These are phyloP conservation scores for Dryadomyces sulphureus DNA, from an alignment of 2,329 filamentous ascomycete genomes.

Conservation along the genomic window DNA sequence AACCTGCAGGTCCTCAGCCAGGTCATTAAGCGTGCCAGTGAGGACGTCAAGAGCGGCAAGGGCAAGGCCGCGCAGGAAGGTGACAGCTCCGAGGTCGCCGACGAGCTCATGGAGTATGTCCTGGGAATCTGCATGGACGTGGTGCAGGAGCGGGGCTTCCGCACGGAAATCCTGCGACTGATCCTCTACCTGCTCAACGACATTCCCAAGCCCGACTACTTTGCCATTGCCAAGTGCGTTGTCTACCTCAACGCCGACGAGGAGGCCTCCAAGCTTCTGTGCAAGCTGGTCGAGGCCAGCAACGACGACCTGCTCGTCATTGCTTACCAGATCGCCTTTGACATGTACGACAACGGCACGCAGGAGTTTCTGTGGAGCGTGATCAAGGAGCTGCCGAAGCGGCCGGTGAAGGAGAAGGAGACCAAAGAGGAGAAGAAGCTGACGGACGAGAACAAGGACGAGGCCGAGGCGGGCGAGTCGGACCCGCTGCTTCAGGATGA, in stretches of 20 bases:
- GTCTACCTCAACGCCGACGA: conserved; percentile 89
- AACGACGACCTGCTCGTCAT: conserved; percentile 67
- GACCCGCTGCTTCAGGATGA: conserved; percentile 32
- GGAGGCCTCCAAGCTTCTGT: conserved; percentile 76
- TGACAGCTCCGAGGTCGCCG: conserved; percentile 43
- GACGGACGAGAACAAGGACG: conserved; percentile 23
- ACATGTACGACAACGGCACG: conserved; percentile 95
- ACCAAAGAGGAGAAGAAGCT: conserved; percentile 21
- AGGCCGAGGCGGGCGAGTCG: conserved; percentile 24
- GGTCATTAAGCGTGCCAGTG: conserved; percentile 77
- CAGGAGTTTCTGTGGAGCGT: conserved; percentile 93
- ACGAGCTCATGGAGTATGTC: conserved; percentile 94
- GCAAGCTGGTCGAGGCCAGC: conserved; percentile 64
- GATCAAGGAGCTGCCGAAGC: conserved; percentile 57
- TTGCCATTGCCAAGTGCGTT: conserved; percentile 94
- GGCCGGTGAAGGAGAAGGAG: conserved; percentile 23
- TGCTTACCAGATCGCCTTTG: conserved; percentile 95
- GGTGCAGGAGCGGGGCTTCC: conserved; percentile 80
- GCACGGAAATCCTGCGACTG: conserved; percentile 70
- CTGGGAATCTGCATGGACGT: conserved; percentile 95
- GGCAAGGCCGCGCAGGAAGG: conserved; percentile 35
- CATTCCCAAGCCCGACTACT: conserved; percentile 87
- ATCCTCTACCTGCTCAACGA: conserved; percentile 93
- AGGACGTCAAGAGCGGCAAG: conserved; percentile 63
- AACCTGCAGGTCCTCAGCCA: conserved; percentile 76